These are phyloP conservation scores for Cutaneotrichosporon sp. DNA, from an alignment of 1,284 basidiomycete genomes.

Conservation along the genomic window DNA sequence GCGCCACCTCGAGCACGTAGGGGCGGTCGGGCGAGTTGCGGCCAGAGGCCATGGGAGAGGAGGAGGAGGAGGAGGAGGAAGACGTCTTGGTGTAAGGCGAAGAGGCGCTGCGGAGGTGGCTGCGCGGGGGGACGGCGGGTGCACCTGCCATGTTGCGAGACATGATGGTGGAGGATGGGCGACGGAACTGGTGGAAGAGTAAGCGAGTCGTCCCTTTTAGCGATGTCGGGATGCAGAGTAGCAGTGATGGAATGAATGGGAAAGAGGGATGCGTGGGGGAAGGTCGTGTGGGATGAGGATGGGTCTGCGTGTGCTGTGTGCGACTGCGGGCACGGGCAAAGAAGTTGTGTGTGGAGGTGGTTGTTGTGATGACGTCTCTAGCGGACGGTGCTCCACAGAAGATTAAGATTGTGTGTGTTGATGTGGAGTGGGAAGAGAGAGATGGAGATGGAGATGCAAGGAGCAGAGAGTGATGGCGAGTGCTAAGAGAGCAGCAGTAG, in stretches of 20 bases:
- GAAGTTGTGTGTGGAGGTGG: no score
- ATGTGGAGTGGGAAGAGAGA: no score
- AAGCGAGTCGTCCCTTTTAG: not conserved
- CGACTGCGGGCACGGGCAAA: not conserved
- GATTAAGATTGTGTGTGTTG: no score
- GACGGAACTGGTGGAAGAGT: not conserved
- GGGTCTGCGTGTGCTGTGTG: not conserved
- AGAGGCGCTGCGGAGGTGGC: conserved; percentile 16
- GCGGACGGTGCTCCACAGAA: not conserved
- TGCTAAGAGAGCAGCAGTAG: no score
- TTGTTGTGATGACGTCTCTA: not conserved
- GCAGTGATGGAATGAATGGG: not conserved
- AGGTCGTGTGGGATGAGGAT: not conserved
- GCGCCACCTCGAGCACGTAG: conserved; percentile 20
- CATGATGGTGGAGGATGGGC: conserved; percentile 1
- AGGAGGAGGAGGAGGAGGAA: conserved; percentile 9
- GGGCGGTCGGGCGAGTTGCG: not conserved
- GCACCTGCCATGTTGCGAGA: conserved; percentile 1
- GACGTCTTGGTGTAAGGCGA: not conserved
- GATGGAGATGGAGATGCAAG: not conserved
- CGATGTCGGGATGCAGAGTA: not conserved
- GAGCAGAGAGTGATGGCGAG: not conserved
- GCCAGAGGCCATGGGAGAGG: not conserved
- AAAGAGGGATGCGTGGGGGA: no score
- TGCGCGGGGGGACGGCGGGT: conserved; percentile 21